Evolutionary conservation across 176 grass and related monocot species (phyloP).

Genomic region (Cenchrus purpureus): DNA sequence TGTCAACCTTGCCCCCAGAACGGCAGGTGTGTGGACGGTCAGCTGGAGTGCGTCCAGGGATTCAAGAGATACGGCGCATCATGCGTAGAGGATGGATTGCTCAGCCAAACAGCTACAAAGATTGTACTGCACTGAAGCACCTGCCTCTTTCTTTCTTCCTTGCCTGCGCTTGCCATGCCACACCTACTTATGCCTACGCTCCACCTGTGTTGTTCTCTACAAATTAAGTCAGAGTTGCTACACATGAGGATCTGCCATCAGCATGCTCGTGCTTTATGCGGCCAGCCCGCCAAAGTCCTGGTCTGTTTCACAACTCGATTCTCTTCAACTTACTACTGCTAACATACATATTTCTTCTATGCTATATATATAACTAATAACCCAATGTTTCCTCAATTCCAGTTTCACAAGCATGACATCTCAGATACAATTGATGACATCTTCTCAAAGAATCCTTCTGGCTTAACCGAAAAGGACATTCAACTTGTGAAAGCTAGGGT

Average conservation of each 20-base stretch:
- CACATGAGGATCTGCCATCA: constrained; percentile 56
- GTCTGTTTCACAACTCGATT: constrained; percentile 52
- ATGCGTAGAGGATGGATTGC: constrained; percentile 75
- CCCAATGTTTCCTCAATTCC: constrained; percentile 37
- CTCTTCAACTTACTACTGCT: constrained; percentile 17
- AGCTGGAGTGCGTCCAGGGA: constrained; percentile 70
- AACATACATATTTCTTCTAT: background rate
- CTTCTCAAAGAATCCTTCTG: constrained; percentile 43
- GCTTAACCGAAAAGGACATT: constrained; percentile 44
- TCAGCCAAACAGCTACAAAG: constrained; percentile 63
- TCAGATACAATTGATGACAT: constrained; percentile 62
- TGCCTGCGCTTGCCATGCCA: background rate
- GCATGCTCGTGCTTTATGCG: constrained; percentile 70
- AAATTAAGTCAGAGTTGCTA: constrained; percentile 65
- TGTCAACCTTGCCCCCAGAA: constrained; percentile 74
- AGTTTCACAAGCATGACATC: constrained; percentile 74
- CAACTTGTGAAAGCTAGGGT: constrained; percentile 62
- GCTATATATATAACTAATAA: background rate
- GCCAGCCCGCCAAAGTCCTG: constrained; percentile 66
- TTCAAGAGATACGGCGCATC: constrained; percentile 60
- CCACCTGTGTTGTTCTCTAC: background rate
- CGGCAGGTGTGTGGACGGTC: constrained; percentile 60
- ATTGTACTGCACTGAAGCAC: constrained; percentile 51
- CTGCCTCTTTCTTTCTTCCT: background rate
- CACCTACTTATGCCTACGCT: constrained; percentile 20